phyloP scores from a whole-genome alignment of 352 stramenopile genomes.

The Globisporangium carolinianum region DNA sequence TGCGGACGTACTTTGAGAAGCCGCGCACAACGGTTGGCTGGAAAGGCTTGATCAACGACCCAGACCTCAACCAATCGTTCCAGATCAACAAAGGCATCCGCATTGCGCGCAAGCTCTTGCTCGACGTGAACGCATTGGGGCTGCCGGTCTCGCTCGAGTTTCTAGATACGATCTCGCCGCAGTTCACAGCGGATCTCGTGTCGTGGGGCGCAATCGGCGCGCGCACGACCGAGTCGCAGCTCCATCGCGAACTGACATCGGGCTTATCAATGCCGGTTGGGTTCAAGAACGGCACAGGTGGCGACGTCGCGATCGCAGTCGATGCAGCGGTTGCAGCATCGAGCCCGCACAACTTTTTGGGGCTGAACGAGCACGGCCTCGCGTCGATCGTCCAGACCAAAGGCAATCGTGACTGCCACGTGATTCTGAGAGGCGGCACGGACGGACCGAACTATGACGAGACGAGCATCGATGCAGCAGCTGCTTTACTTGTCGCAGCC shows the following conservation, averaged over 20 bases:
- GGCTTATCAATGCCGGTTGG: constrained; percentile 86
- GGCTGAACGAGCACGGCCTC: constrained; percentile 79
- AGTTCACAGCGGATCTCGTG: constrained; percentile 74
- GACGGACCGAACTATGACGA: constrained; percentile 79
- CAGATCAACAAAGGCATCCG: constrained; percentile 88
- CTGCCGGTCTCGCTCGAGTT: constrained; percentile 77
- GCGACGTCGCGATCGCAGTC: constrained; percentile 78
- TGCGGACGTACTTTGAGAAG: constrained; percentile 91
- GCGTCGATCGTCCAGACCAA: constrained; percentile 82
- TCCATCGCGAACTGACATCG: constrained; percentile 86
- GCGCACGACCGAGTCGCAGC: constrained; percentile 83
- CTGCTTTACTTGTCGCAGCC: constrained; percentile 52
- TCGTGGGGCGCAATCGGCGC: constrained; percentile 81
- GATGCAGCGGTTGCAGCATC: constrained; percentile 75
- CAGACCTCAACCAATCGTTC: constrained; percentile 84
- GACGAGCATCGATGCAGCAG: constrained; percentile 58
- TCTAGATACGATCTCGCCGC: constrained; percentile 75
- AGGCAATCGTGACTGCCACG: constrained; percentile 81
- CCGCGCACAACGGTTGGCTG: constrained; percentile 85
- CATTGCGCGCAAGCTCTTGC: constrained; percentile 73
- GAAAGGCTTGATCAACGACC: constrained; percentile 90
- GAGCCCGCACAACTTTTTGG: constrained; percentile 85
- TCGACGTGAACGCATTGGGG: constrained; percentile 76
- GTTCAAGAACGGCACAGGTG: constrained; percentile 89
- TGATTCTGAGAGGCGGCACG: constrained; percentile 74